Evolutionary conservation across 768 basidiomycete species (phyloP).

Genomic region (Rhodotorula graminis): DNA sequence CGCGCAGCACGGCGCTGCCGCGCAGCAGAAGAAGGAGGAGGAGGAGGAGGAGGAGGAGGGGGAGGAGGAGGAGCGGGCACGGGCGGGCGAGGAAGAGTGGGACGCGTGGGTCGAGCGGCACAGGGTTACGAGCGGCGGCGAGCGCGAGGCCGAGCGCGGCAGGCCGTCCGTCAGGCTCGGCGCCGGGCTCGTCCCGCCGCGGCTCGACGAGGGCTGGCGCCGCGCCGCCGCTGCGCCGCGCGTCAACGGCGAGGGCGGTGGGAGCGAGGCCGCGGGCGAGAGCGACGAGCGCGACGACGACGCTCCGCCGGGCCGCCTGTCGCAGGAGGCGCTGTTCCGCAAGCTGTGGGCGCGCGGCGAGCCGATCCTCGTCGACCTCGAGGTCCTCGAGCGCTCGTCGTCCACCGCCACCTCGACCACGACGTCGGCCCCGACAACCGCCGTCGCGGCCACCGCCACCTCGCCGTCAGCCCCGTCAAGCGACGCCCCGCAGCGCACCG

Average conservation of each 20-base stretch:
- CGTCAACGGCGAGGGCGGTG: slow-evolving; percentile 38
- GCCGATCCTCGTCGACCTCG: slow-evolving; percentile 66
- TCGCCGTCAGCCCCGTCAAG: no score
- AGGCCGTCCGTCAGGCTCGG: slow-evolving; percentile 31
- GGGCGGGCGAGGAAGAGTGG: not conserved
- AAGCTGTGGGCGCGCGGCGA: slow-evolving; percentile 67
- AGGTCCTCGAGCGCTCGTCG: no score
- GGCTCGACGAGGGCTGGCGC: slow-evolving; percentile 51
- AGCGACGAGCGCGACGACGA: not conserved
- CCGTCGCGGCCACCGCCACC: no score
- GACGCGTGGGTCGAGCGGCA: not conserved
- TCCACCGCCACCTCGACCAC: no score
- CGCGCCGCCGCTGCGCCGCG: no score
- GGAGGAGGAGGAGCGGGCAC: no score
- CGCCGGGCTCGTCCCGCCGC: slow-evolving; percentile 35
- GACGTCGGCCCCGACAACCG: no score
- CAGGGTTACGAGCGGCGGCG: not conserved
- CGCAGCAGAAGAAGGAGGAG: not conserved
- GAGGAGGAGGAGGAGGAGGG: no score
- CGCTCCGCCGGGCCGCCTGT: slow-evolving; percentile 25
- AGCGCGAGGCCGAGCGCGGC: slow-evolving; percentile 5
- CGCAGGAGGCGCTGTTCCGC: slow-evolving; percentile 57
- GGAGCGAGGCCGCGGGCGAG: not conserved
- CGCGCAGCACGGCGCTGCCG: not conserved
- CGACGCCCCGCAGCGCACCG: no score